These are phyloP conservation scores for Zea mays DNA, from an alignment of 176 grass and related monocot species.

Conservation along the genomic window Zm-B73-REFERENCE-NAM-5.0 NC_050104.1:150852501-150853000, in stretches of 20 bases:
- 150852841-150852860: slow-evolving; percentile 86
- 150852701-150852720: slow-evolving; percentile 20
- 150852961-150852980: not conserved
- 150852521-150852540: too few species aligned
- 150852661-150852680: too few species aligned
- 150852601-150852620: too few species aligned
- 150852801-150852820: slow-evolving; percentile 54
- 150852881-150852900: not conserved
- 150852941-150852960: slow-evolving; percentile 5
- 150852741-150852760: slow-evolving; percentile 20
- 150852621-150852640: not conserved
- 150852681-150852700: not conserved
- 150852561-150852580: too few species aligned
- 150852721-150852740: not conserved
- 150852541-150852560: too few species aligned
- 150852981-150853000: too few species aligned
- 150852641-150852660: too few species aligned
- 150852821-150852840: slow-evolving; percentile 97
- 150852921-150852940: not conserved
- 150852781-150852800: slow-evolving; percentile 79
- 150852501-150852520: too few species aligned
- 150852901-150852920: slow-evolving; percentile 6
- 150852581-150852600: too few species aligned
- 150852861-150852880: not conserved
- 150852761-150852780: slow-evolving; percentile 74